These are phyloP conservation scores for Anacardium occidentale DNA, from an alignment of 345 rosid genomes.

Conservation along the genomic window DNA sequence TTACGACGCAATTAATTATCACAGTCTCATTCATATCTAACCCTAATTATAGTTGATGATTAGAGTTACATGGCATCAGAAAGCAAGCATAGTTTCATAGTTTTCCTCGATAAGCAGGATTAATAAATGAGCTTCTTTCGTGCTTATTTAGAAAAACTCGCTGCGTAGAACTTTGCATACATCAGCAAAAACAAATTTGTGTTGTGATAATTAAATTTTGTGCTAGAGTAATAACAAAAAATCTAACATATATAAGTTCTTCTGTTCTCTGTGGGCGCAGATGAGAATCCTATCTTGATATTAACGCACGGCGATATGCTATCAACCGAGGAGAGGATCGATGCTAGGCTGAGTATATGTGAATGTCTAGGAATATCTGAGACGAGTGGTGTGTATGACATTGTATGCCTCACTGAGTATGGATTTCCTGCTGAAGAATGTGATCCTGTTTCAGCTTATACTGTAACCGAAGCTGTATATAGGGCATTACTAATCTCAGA, in stretches of 20 bases:
- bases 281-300: slow-evolving; percentile 53
- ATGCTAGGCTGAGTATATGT: slow-evolving; percentile 47
- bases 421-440: slow-evolving; percentile 54
- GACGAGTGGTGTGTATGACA: slow-evolving; percentile 46
- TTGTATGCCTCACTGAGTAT: slow-evolving; percentile 53
- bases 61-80: background rate
- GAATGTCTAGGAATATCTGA: slow-evolving; percentile 38
- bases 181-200: background rate
- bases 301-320: slow-evolving; percentile 61
- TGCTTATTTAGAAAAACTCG: background rate
- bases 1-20: background rate
- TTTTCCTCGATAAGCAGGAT: background rate
- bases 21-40: background rate
- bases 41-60: background rate
- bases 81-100: background rate
- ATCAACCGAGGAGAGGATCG: slow-evolving; percentile 44
- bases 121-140: background rate
- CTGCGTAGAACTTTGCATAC: background rate
- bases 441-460: slow-evolving; percentile 50
- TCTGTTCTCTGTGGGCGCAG: slow-evolving; percentile 24
- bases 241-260: background rate
- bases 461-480: slow-evolving; percentile 43
- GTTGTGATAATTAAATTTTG: background rate
- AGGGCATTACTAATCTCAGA: slow-evolving; percentile 58
- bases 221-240: background rate